Base-by-base conservation (phyloP, 2,329 filamentous ascomycete species). In the Tolypocladium guangdongense region DNA sequence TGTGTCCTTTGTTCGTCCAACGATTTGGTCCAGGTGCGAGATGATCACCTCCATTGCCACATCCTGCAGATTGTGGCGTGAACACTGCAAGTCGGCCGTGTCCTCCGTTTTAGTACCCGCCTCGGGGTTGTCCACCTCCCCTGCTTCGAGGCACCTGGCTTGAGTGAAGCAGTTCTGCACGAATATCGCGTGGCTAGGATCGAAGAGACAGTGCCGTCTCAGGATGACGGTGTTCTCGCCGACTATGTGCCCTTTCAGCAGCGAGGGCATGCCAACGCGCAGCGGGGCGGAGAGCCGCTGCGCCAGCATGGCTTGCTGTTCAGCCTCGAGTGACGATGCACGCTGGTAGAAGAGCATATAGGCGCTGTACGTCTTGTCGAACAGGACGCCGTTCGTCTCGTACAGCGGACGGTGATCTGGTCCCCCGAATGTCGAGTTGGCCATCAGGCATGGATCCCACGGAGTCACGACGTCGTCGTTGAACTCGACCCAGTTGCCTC, bases 281-380 rank as follows among this genome's bases (percentile, higher is more conserved):
- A 78, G 60, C 6, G 66, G 60, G 2, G 65, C 56, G 1, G 65
- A 63, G 1, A 66, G 62, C 14, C 56, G 59, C 51, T 72, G 65
- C 14, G 48, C 48, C 16, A 41, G 36, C 59, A 82, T 71, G 2
- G 68, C 62, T 32, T 76, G 69, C 59, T 81, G 76, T 55, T 81
- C 78, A 18, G 69, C 67, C 20, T 75, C 73, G 53, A 91, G 75
- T 5, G 82, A 81, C 0, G 84, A 84, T 4, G 84, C 81, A 49
- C 93, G 83, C 67, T 96, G 88, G 67, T 99, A 99, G 68, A 99
- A 97, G 10, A 99, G 78, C 88, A 99, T 97, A 68, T 99, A 99
- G 14, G 92, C 93, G 66, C 90, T 97, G 74, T 86, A 86, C 5
- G 81, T 79, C 68, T 91, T 92, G 61, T 84, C 81, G 58, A 78